Evolutionary conservation across 768 basidiomycete species (phyloP).

Genomic region (Tylopilus sp.): DNA sequence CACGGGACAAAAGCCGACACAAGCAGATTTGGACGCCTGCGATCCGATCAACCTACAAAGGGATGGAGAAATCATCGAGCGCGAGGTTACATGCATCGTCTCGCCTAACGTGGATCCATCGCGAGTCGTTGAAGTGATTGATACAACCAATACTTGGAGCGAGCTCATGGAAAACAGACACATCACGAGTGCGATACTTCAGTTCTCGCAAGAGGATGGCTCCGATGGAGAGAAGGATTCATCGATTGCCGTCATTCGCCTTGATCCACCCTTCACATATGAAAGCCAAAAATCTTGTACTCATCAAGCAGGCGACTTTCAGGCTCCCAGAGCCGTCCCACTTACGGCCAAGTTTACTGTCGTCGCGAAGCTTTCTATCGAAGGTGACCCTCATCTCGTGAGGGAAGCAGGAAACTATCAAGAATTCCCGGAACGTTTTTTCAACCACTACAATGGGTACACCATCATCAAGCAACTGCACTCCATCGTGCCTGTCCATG

Average conservation of each 20-base stretch:
- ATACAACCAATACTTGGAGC: neutral
- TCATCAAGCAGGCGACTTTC: neutral
- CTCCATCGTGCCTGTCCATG: slow-evolving; percentile 44
- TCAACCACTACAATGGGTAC: slow-evolving; percentile 26
- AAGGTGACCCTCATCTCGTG: slow-evolving; percentile 36
- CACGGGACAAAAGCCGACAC: neutral
- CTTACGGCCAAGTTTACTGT: slow-evolving; percentile 39
- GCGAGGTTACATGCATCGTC: slow-evolving; percentile 14
- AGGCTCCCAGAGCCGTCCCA: neutral
- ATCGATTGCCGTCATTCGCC: neutral
- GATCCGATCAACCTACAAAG: neutral
- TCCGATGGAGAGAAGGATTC: neutral
- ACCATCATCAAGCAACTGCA: slow-evolving; percentile 27
- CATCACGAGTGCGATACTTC: neutral
- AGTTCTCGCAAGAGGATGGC: neutral
- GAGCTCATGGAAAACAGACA: neutral
- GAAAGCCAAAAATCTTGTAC: slow-evolving; percentile 6
- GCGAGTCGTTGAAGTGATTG: neutral
- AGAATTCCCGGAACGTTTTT: slow-evolving; percentile 26
- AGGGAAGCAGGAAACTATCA: slow-evolving; percentile 30
- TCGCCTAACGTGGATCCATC: neutral
- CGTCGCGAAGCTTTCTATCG: slow-evolving; percentile 43
- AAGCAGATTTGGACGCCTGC: neutral
- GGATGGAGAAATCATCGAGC: slow-evolving; percentile 17
- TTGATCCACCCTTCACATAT: slow-evolving; percentile 16